Evolutionary conservation across 2,329 filamentous ascomycete species (phyloP), one percentile per base, ranked within the genome.

Genomic region (Tolypocladium tundrense): DNA sequence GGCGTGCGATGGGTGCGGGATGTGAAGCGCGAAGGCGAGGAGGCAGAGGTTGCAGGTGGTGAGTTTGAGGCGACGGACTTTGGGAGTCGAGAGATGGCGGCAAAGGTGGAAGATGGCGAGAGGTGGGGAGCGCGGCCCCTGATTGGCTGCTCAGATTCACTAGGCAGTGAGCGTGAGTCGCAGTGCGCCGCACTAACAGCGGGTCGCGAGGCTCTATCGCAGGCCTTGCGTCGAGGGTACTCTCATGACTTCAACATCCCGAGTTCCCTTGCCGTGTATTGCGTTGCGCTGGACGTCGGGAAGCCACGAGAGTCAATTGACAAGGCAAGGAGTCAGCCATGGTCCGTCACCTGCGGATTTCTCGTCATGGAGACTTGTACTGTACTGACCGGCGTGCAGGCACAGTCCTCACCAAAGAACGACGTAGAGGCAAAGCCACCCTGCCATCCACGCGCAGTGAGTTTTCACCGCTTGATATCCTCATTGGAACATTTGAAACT

Each of bases 361-460:
- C 43, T 33, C 21, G 9, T 13, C 31, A 51, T 8, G 5, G 21
- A 35, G 27, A 50, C 48, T 5, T 10, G 48, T 7, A 16, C 19
- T 13, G 14, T 35, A 51, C 31, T 48, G 37, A 31, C 27, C 10
- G 13, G 14, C 16, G n/a, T 19, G 16, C 52, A 66, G 60, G 53
- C 63, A 54, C 43, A 66, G 59, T 54, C 63, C 55, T 59, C 63
- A 14, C 71, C 87, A 16, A 85, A 90, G 65, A 80, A 88, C 67
- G 90, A 92, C 70, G 72, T 95, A 41, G 83, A 83, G 59, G 82
- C 83, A 41, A 83, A 89, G 66, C 90, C 90, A 61, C 88, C 92
- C 31, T 97, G 92, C 69, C 91, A 96, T 76, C 84, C 91, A 59
- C 83, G 88, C 68, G 93, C 92, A 61, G 88, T 91, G 75, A 72